These are phyloP conservation scores for Aegle marmelos DNA, from an alignment of 345 rosid genomes.

Conservation along the genomic window DNA sequence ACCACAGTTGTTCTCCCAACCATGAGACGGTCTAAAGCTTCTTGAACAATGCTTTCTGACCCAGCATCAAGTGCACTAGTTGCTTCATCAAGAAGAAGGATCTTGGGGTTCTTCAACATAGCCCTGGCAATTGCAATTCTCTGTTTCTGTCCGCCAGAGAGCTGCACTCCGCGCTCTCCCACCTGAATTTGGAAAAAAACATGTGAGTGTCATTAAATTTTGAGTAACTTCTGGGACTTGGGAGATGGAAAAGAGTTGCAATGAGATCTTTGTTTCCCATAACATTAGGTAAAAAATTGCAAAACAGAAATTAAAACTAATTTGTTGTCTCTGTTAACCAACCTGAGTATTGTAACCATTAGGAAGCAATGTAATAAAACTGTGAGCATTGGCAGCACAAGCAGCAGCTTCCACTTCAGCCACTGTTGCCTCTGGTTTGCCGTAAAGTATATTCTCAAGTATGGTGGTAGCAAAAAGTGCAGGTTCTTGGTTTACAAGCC, in stretches of 20 bases:
- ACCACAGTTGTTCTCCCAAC: slow-evolving; percentile 96
- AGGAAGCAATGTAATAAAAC: slow-evolving; percentile 90
- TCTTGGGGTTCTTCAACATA: slow-evolving; percentile 90
- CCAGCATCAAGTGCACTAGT: slow-evolving; percentile 98
- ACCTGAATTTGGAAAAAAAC: slow-evolving; percentile 43
- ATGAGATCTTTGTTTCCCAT: not conserved
- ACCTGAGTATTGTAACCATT: slow-evolving; percentile 97
- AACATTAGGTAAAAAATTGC: not conserved
- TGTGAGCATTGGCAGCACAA: slow-evolving; percentile 90
- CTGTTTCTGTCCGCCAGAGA: slow-evolving; percentile 98
- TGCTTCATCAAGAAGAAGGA: slow-evolving; percentile 96
- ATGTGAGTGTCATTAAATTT: not conserved
- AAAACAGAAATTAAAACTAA: not conserved
- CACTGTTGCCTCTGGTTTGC: slow-evolving; percentile 86
- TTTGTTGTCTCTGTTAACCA: not conserved
- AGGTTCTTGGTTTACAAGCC: slow-evolving; percentile 98
- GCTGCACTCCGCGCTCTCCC: slow-evolving; percentile 96
- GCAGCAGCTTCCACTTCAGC: slow-evolving; percentile 95
- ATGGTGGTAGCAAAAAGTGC: slow-evolving; percentile 96
- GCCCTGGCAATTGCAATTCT: slow-evolving; percentile 99
- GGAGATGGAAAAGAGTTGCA: not conserved
- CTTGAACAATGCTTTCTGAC: slow-evolving; percentile 98
- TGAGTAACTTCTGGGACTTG: not conserved
- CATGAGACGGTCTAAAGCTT: slow-evolving; percentile 96
- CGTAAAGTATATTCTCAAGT: slow-evolving; percentile 87